These are phyloP conservation scores for Moricandia moricandioides DNA, from an alignment of 345 rosid species.

Conservation along the genomic window DNA sequence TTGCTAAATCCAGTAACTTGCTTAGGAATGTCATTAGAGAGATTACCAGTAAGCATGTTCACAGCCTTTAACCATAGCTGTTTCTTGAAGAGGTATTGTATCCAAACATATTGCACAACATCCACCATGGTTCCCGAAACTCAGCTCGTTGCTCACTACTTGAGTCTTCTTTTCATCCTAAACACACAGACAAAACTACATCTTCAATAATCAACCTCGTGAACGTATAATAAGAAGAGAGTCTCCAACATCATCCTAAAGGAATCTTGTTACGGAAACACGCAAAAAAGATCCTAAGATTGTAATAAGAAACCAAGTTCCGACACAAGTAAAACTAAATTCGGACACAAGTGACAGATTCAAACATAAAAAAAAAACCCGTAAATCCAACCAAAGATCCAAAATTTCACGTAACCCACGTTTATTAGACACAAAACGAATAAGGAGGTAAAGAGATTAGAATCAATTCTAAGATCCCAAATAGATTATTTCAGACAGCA, in stretches of 20 bases:
- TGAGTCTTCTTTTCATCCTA: conserved; percentile 46
- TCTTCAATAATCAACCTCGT: not conserved
- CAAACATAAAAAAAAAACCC: not conserved
- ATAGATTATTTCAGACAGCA: not conserved
- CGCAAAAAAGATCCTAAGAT: not conserved
- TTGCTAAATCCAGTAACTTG: not conserved
- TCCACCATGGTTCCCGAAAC: conserved; percentile 64
- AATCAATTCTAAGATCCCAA: not conserved
- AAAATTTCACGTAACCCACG: no score
- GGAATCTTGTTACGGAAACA: not conserved
- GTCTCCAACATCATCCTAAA: not conserved
- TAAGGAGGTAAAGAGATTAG: not conserved
- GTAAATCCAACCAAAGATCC: not conserved
- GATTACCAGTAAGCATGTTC: conserved; percentile 88
- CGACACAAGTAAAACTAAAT: no score
- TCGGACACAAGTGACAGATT: not conserved
- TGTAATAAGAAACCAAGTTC: not conserved
- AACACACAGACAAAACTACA: conserved; percentile 11
- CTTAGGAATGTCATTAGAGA: not conserved
- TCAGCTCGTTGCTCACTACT: conserved; percentile 34
- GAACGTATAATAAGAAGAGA: not conserved
- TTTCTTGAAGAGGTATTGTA: conserved; percentile 72
- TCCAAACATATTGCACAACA: conserved; percentile 88
- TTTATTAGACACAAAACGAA: no score
- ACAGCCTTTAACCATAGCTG: conserved; percentile 90